Evolutionary conservation across 2,329 filamentous ascomycete genomes (phyloP).

Genomic region (Cladosporium sp.): DNA sequence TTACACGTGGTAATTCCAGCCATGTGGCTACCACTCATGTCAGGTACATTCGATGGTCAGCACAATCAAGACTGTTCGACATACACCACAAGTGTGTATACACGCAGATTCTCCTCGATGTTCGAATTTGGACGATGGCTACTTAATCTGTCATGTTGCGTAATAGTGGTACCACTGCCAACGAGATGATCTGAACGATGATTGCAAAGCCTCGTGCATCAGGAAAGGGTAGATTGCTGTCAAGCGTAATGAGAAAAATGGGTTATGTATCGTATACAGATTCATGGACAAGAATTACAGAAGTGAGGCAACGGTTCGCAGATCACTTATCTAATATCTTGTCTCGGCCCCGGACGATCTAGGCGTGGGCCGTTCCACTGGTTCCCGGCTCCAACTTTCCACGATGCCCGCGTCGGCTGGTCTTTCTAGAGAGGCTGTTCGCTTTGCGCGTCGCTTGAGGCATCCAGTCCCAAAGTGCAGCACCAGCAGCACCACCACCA

Average conservation of each 20-base stretch:
- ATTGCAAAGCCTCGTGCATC: not conserved
- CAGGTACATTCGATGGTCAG: not conserved
- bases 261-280: not conserved
- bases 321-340: not conserved
- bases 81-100: not conserved
- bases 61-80: not conserved
- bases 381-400: not conserved
- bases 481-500: not conserved
- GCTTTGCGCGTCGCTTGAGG: slow-evolving; percentile 6
- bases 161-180: not conserved
- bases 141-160: not conserved
- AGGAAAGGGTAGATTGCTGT: not conserved
- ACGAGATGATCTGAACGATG: not conserved
- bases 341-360: no score
- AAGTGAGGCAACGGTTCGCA: not conserved
- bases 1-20: not conserved
- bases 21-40: not conserved
- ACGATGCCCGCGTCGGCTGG: not conserved
- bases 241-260: no score
- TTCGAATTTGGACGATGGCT: not conserved
- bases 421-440: slow-evolving; percentile 3
- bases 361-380: no score
- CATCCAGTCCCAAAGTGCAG: not conserved
- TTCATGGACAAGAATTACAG: not conserved
- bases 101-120: not conserved